Base-by-base conservation (phyloP, 1,284 basidiomycete species). In the Fistulinella staudtii region DNA sequence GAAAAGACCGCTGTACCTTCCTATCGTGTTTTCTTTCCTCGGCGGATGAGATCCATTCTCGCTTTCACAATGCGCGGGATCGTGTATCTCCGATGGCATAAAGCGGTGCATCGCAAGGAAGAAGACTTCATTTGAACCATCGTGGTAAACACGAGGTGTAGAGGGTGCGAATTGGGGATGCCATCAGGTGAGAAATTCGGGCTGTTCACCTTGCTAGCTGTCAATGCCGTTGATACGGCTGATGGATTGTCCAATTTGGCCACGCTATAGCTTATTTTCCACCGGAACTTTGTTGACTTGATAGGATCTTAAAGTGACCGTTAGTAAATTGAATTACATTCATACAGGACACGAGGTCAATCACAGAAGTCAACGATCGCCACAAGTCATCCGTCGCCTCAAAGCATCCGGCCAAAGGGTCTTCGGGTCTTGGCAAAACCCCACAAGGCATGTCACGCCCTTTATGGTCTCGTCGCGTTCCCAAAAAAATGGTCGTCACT, bases 81-180 rank as follows among this genome's bases (percentile, higher is more conserved):
- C 41, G 47, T 41, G 46, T 63, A 65, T 64, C 63, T 62, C 61
- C 61, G 62, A 60, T n/a, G 41, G 47, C 46, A 48, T 49, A 50
- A 63, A 61, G 56, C 54, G 35, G 51, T 52, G 55, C 55, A 53
- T 58, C 63, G 47, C 53, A 64, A 33, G 47, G 37, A 47, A 42
- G 34, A 36, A 42, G 35, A 36, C 37, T 47, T 47, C 38, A 64
- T 55, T n/a, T 50, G 34, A 39, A 48, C 36, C 59, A 61, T 52
- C 59, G 59, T 61, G 59, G 61, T 52, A 39, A 55, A 63, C 63
- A 65, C 53, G 59, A 65, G 63, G 63, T 33, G 33, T 24, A 39
- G 46, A 56, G 51, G 51, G 49, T 48, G 36, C 41, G 48, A 44
- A 36, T 58, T 33, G 28, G 54, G 45, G 28, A 38, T 28, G 37